Evolutionary conservation across 164 flowering plant genomes (phyloP).

Genomic region (Macadamia tetraphylla): DNA sequence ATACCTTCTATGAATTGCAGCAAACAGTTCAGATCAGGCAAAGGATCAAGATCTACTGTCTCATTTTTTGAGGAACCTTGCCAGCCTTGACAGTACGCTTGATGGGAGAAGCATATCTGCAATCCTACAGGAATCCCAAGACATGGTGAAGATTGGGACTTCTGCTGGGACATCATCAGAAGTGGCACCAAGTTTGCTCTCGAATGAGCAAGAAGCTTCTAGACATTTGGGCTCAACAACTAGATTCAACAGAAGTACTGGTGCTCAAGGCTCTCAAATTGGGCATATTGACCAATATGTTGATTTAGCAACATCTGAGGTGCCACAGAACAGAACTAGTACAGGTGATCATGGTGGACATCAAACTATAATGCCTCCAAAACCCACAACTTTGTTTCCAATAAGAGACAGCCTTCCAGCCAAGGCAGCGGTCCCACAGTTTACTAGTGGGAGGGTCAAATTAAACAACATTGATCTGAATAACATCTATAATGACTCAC

Average conservation of each 20-base stretch:
- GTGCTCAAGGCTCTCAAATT: conserved; percentile 7
- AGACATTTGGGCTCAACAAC: conserved; percentile 11
- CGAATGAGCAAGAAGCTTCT: conserved; percentile 21
- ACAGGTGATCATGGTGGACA: conserved; percentile 16
- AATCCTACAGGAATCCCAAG: conserved; percentile 31
- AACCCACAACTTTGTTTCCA: conserved; percentile 14
- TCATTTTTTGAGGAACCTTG: conserved; percentile 57
- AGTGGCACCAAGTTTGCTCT: conserved; percentile 18
- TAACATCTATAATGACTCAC: conserved; percentile 52
- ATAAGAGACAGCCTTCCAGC: conserved; percentile 17
- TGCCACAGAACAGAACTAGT: conserved; percentile 17
- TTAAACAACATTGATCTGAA: conserved; percentile 68
- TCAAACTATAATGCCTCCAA: conserved; percentile 18
- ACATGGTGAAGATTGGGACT: conserved; percentile 22
- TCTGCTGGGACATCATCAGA: conserved; percentile 25
- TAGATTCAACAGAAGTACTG: conserved; percentile 2
- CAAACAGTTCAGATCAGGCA: conserved; percentile 37
- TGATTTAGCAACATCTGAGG: conserved; percentile 20
- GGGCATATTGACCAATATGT: conserved; percentile 3
- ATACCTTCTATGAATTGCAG: conserved; percentile 28
- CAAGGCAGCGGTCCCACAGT: conserved; percentile 19
- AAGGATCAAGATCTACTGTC: conserved; percentile 57
- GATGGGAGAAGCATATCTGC: conserved; percentile 37
- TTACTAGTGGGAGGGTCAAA: conserved; percentile 25
- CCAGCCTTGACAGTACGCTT: conserved; percentile 25